Evolutionary conservation across 805 yeast genomes (phyloP).

Genomic region (Lipomyces sp.): DNA sequence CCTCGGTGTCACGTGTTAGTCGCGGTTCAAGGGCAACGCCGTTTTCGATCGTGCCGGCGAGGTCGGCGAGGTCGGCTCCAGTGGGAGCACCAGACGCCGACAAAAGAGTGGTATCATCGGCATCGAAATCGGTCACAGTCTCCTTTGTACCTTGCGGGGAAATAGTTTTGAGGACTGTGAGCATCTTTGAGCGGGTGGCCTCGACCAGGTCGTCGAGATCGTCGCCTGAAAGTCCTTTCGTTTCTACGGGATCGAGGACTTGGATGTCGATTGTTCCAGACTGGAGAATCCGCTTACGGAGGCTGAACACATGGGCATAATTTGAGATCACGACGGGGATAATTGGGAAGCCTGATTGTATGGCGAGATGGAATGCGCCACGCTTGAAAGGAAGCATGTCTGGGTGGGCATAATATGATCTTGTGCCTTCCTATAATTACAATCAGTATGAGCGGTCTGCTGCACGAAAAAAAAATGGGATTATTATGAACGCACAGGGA

Average conservation of each 20-base stretch:
- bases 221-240: slow-evolving; percentile 69
- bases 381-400: slow-evolving; percentile 86
- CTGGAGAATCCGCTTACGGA: slow-evolving; percentile 67
- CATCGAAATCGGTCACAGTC: neutral
- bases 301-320: slow-evolving; percentile 72
- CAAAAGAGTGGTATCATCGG: neutral
- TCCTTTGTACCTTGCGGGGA: slow-evolving; percentile 18
- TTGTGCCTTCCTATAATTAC: slow-evolving; percentile 74
- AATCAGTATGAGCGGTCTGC: neutral
- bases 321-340: slow-evolving; percentile 88
- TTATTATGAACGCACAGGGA: slow-evolving; percentile 55
- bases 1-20: slow-evolving; percentile 9
- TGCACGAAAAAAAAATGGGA: neutral
- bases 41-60: neutral
- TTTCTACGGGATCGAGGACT: slow-evolving; percentile 80
- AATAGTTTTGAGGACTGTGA: slow-evolving; percentile 33
- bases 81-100: neutral
- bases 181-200: slow-evolving; percentile 65
- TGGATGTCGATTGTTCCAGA: slow-evolving; percentile 66
- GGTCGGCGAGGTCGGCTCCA: too few relatives aligned
- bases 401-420: slow-evolving; percentile 75
- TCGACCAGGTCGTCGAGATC: slow-evolving; percentile 68
- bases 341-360: slow-evolving; percentile 86
- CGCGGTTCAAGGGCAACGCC: slow-evolving; percentile 8
- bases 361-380: slow-evolving; percentile 97